Conservation (phyloP, 495 filamentous ascomycete species). For the Aspergillus panamensis region DNA sequence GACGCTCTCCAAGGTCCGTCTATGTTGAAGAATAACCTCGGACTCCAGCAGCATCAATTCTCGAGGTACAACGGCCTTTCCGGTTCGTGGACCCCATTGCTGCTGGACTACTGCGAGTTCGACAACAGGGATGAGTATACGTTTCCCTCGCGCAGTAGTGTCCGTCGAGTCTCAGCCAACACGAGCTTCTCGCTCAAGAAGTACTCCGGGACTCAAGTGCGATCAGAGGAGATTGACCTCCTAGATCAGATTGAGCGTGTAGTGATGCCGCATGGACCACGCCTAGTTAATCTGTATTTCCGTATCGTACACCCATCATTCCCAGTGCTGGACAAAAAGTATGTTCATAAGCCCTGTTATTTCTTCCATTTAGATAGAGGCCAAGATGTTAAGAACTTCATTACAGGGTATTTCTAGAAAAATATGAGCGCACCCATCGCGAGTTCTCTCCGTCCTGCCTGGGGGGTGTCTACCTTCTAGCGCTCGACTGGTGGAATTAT, state of each 20-base stretch:
- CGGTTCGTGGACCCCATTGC: slow-evolving; percentile 1
- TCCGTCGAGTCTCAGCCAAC: slow-evolving; percentile 2
- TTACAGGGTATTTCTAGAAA: slow-evolving; percentile 5
- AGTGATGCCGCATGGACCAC: not conserved
- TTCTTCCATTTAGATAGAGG: no score
- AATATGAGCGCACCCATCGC: slow-evolving; percentile 10
- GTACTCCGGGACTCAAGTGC: slow-evolving; percentile 4
- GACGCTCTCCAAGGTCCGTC: slow-evolving; percentile 3
- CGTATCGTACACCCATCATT: slow-evolving; percentile 9
- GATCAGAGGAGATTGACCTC: slow-evolving; percentile 5
- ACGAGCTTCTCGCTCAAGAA: slow-evolving; percentile 9
- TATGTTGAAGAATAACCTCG: slow-evolving; percentile 5
- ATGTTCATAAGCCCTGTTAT: not conserved
- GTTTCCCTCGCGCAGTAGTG: slow-evolving; percentile 4
- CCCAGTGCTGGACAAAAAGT: slow-evolving; percentile 7
- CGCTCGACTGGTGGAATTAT: slow-evolving; percentile 9
- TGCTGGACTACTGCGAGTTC: slow-evolving; percentile 5
- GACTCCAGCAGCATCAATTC: slow-evolving; percentile 5
- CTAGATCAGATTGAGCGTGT: slow-evolving; percentile 8
- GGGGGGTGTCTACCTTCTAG: slow-evolving; percentile 7
- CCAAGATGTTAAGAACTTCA: not conserved
- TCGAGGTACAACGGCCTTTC: slow-evolving; percentile 6
- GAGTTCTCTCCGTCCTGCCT: slow-evolving; percentile 7
- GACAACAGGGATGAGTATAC: slow-evolving; percentile 7
- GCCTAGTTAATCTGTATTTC: slow-evolving; percentile 6